Base-by-base conservation (phyloP, 306 rosid species). In the Castanospermum australe region DNA sequence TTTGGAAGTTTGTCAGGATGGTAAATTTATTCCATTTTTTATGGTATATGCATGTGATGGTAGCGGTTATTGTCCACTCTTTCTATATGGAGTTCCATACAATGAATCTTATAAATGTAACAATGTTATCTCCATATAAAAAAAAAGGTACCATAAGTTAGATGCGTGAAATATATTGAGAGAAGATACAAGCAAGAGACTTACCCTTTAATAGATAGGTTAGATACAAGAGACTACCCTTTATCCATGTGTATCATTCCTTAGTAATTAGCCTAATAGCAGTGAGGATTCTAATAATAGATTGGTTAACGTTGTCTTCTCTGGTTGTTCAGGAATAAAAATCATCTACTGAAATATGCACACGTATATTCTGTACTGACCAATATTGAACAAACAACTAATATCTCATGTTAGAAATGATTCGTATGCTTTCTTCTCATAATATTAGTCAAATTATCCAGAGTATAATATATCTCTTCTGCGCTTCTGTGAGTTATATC, bases 401-500 rank as follows among this genome's bases (percentile, higher is more conserved):
- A 36, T 2, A 60, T 65, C 35, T 42, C 15, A 21, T 25, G 47
- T 86, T 54, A 87, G 5, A 66, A 67, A 74, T 13, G 30, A 42
- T n/a, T 33, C 14, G 14, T 25, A 69, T 14, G 61, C 51, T 67
- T 81, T 39, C 35, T 33, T 82, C 81, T 80, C 61, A 88, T 85
- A 32, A 76, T 63, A 55, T 45, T 22, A 25, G 64, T 85, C 71
- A 87, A 73, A 77, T 51, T 73, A 75, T 82, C 45, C 63, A 88
- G 77, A 32, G 81, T 77, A 25, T 28, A 78, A 52, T 81, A 85
- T 64, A 87, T 89, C 78, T 87, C 91, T 1, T 73, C 65, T 56
- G 77, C 47, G 81, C 74, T 84, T 41, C 45, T 61, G 68, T 85
- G 89, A 57, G 77, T 71, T 82, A 56, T 81, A 52, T 89, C 93